A percentile compares a stretch with the other conserved stretches of the same genome.
These are phyloP conservation scores for Decorospora gaudefroyi DNA, from an alignment of 2,329 filamentous ascomycete genomes.

Conservation along the genomic window DNA sequence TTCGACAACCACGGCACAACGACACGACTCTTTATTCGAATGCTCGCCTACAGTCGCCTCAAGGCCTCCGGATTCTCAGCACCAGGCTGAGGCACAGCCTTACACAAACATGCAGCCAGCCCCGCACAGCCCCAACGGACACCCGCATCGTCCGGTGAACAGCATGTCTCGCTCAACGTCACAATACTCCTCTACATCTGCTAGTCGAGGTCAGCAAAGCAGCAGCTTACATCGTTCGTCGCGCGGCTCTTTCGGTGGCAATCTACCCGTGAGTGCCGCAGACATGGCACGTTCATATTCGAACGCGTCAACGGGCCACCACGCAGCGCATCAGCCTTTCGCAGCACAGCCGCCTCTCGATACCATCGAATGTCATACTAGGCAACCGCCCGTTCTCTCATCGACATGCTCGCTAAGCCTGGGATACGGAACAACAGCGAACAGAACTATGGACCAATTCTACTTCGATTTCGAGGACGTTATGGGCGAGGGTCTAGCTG, in stretches of 20 bases:
- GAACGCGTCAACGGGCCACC: conserved; percentile 1
- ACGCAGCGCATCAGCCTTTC: neutral
- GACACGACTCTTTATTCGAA: conserved; percentile 20
- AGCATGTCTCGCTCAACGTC: conserved; percentile 20
- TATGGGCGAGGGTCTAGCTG: neutral
- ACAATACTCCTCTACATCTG: conserved; percentile 14
- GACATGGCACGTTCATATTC: conserved; percentile 19
- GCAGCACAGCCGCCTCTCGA: neutral
- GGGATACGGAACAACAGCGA: neutral
- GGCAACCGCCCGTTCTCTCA: neutral
- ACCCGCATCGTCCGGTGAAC: conserved; percentile 10
- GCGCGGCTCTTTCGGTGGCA: conserved; percentile 2
- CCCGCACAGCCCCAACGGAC: conserved; percentile 3
- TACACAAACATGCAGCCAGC: conserved; percentile 5
- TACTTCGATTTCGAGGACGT: neutral
- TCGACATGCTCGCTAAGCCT: neutral
- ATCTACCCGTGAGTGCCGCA: neutral
- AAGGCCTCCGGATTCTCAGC: conserved; percentile 3
- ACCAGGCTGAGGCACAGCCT: conserved; percentile 29
- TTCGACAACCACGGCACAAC: conserved; percentile 12
- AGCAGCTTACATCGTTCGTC: conserved; percentile 1
- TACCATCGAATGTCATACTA: neutral
- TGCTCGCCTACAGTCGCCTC: conserved; percentile 14
- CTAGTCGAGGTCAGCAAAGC: conserved; percentile 3
- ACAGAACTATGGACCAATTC: neutral